Conservation (phyloP, 1,284 basidiomycete genomes). For the Puccinia coronata region DNA sequence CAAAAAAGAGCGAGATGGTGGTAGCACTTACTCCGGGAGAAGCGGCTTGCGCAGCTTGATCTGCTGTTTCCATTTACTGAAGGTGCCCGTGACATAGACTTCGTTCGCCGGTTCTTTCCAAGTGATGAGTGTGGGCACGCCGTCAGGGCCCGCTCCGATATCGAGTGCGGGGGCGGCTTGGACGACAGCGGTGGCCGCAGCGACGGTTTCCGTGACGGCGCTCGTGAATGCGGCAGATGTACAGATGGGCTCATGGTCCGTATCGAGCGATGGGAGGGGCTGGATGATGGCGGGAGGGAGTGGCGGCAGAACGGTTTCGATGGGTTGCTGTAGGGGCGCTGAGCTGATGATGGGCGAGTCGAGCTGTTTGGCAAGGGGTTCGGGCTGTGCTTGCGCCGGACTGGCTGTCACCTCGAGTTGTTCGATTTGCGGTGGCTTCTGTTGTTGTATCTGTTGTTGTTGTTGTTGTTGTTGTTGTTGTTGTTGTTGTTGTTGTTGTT, state of each 20-base stretch:
- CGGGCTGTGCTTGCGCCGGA: too few relatives aligned
- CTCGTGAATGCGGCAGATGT: conserved; percentile 51
- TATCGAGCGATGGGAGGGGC: conserved; percentile 32
- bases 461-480: not conserved
- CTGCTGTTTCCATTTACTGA: conserved; percentile 65
- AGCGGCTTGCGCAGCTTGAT: conserved; percentile 59
- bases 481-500: not conserved
- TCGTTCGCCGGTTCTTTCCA: conserved; percentile 57
- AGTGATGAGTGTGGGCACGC: conserved; percentile 57
- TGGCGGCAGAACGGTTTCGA: conserved; percentile 47
- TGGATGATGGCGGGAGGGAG: conserved; percentile 44
- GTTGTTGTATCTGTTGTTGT: not conserved
- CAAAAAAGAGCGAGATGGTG: not conserved
- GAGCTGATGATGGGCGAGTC: conserved; percentile 18
- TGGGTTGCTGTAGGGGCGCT: conserved; percentile 34
- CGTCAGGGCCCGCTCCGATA: conserved; percentile 55
- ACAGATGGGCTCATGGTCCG: not conserved
- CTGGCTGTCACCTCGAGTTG: not conserved
- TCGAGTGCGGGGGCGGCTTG: conserved; percentile 52
- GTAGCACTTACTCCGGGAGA: conserved; percentile 42
- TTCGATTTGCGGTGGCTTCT: not conserved
- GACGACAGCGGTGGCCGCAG: conserved; percentile 54
- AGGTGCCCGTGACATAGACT: conserved; percentile 66
- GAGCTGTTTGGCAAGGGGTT: not conserved
- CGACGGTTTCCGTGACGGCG: conserved; percentile 53